A percentile compares a stretch with the other conserved stretches of the same genome.
phyloP scores from a whole-genome alignment of 345 rosid species.

The Reutealis trisperma region DNA sequence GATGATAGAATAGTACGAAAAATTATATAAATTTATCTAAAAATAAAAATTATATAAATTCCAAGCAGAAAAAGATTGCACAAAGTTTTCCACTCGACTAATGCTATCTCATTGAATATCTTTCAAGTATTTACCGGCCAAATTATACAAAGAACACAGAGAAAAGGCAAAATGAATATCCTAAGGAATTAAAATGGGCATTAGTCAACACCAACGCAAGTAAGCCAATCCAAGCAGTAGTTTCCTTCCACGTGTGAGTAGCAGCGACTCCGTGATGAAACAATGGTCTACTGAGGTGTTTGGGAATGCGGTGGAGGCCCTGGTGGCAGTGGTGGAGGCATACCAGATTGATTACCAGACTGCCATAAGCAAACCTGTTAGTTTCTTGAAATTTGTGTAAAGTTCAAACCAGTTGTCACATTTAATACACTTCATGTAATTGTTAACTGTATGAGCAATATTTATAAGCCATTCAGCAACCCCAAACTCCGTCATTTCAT shows the following conservation, averaged over 20 bases:
- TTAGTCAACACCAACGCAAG: not conserved
- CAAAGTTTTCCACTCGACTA: not conserved
- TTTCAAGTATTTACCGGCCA: not conserved
- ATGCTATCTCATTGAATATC: not conserved
- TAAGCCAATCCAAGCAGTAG: not conserved
- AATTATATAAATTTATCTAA: no score
- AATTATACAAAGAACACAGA: not conserved
- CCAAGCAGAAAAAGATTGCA: no score
- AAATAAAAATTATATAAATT: no score
- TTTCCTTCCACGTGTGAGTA: not conserved
- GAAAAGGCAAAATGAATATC: not conserved
- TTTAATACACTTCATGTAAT: no score
- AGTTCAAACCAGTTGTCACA: no score
- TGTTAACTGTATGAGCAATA: no score
- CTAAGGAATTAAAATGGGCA: not conserved
- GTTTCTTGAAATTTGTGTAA: not conserved
- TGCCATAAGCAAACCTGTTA: slow-evolving; percentile 28
- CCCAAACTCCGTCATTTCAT: not conserved
- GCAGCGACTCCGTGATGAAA: not conserved
- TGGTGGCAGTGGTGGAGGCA: slow-evolving; percentile 51
- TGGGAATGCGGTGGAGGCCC: slow-evolving; percentile 67
- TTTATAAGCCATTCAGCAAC: no score
- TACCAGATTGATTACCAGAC: slow-evolving; percentile 59
- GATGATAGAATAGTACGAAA: no score
- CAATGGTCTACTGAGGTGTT: slow-evolving; percentile 33